A percentile compares a stretch with the other conserved stretches of the same genome.
Evolutionary conservation across 108 stramenopile genomes (phyloP).

Genomic region (Mediolabrus comicus): DNA sequence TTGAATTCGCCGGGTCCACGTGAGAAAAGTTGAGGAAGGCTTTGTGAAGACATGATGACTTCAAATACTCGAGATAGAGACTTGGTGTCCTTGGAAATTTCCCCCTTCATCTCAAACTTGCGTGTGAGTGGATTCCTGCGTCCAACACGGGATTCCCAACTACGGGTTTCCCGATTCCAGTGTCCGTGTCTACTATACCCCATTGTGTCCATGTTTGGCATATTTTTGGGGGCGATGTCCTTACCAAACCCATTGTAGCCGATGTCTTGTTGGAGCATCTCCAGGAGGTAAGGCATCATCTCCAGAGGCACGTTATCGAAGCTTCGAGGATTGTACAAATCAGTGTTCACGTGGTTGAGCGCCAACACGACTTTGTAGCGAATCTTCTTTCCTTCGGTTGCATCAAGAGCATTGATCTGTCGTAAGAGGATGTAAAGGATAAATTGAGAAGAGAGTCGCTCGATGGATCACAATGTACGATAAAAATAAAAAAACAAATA

Average conservation of each 20-base stretch:
- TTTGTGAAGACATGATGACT: not conserved
- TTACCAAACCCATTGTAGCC: not conserved
- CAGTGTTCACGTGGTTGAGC: not conserved
- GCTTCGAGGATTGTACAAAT: not conserved
- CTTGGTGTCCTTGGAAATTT: not conserved
- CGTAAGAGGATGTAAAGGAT: not conserved
- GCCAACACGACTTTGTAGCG: constrained; percentile 1
- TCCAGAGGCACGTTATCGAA: not conserved
- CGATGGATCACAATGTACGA: not conserved
- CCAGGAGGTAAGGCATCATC: not conserved
- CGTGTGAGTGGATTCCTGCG: not conserved
- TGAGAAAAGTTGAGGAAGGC: not conserved
- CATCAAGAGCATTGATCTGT: not conserved
- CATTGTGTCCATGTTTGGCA: not conserved
- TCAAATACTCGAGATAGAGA: not conserved
- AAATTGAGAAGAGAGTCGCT: not conserved
- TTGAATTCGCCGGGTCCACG: not conserved
- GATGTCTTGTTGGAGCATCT: not conserved
- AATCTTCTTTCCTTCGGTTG: not conserved
- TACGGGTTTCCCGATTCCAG: not conserved
- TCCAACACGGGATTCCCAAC: not conserved
- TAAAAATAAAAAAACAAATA: not conserved
- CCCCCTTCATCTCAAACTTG: not conserved
- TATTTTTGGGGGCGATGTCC: not conserved
- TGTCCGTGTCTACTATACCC: not conserved